Evolutionary conservation across 345 rosid species (phyloP), one percentile per base, ranked within the genome.

Genomic region (Jatropha curcas): DNA sequence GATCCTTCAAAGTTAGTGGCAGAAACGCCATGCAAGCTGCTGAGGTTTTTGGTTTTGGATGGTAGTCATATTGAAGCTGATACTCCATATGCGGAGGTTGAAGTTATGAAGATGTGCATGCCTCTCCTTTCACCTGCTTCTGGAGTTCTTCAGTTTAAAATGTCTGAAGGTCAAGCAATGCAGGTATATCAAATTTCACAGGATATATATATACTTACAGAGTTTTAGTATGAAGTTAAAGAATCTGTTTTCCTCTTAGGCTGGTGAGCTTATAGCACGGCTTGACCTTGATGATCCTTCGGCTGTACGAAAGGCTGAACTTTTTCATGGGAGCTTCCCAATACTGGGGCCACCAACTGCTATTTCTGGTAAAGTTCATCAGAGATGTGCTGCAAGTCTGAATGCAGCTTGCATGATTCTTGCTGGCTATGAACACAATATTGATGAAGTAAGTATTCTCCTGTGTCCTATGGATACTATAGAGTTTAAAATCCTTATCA

Each of bases 31-130:
- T 96, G 99, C 98, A 96, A 96, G 86, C 84, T 96, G 79, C 80
- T 93, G 83, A 88, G 99, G 72, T 96, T 83, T 87, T 82, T 93
- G 90, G 92, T 96, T 79, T 74, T 86, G 43, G 98, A 96, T 84
- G 90, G 90, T 73, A 86, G 92, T 84, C 97, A 88, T 77, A 79
- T 93, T 83, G 99, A 96, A 78, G 94, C 96, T 46, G 99, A 96
- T 79, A 71, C 79, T 28, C 99, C 99, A 16, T 96, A 88, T 83
- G 99, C 96, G 16, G 99, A 96, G 87, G 98, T 96, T 77, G 99
- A 96, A 85, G 99, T 96, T 82, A 96, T 96, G 99, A 96, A 96
- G 86, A 96, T 96, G 99, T 96, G 99, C 56, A 96, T 96, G 99
- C 99, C 99, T 73, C 99, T 96, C 77, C 98, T 96, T 68, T 96